Conservation (phyloP, 306 rosid species). For the Rubus idaeus region DNA sequence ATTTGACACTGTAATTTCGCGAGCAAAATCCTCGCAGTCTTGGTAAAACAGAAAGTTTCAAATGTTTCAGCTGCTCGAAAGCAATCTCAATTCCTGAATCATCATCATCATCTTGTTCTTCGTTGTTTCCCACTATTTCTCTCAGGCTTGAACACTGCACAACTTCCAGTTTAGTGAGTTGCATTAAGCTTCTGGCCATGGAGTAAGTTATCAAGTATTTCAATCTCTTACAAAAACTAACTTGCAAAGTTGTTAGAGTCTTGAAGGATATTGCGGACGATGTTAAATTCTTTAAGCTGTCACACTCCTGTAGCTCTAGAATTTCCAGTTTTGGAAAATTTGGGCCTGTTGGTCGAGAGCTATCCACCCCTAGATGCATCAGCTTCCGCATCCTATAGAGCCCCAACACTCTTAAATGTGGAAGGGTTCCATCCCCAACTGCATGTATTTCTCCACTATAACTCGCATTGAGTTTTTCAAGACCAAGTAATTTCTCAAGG, state of each 20-base stretch:
- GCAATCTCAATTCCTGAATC: neutral
- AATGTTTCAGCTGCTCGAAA: neutral
- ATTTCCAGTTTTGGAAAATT: neutral
- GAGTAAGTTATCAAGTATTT: neutral
- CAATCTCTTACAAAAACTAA: fast-evolving
- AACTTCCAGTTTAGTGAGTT: neutral
- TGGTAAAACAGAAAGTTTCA: neutral
- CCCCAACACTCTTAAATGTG: neutral
- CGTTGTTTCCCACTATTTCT: neutral
- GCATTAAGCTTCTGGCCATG: neutral
- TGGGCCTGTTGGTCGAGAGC: neutral
- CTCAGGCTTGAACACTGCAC: neutral
- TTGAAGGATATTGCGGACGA: neutral
- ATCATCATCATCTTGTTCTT: neutral
- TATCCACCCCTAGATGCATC: neutral
- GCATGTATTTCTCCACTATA: too few relatives aligned
- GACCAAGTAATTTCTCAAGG: neutral
- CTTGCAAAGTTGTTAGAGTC: neutral
- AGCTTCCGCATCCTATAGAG: fast-evolving
- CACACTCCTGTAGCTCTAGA: fast-evolving
- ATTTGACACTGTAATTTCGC: neutral
- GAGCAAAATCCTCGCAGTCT: neutral
- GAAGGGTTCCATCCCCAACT: neutral
- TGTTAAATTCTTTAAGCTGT: neutral
- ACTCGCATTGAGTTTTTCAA: too few relatives aligned